A percentile compares a stretch with the other conserved stretches of the same genome.
phyloP scores from a whole-genome alignment of 1,284 basidiomycete species.

The Caloboletus inedulis region DNA sequence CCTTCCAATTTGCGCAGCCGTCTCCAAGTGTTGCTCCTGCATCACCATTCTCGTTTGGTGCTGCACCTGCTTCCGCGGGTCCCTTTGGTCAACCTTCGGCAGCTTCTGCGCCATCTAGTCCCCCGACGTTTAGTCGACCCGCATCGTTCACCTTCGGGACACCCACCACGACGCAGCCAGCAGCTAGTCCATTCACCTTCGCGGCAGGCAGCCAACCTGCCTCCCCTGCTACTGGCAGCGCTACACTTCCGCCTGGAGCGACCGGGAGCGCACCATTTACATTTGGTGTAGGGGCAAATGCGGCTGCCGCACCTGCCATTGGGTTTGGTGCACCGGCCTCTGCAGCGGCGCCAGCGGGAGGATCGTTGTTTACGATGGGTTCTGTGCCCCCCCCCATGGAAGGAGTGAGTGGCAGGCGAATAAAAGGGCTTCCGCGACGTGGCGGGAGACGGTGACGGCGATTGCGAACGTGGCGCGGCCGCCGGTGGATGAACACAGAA shows the following conservation, averaged over 20 bases:
- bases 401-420: conserved; percentile 39
- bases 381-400: conserved; percentile 41
- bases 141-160: conserved; percentile 39
- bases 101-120: conserved; percentile 52
- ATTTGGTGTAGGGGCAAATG: conserved; percentile 28
- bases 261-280: conserved; percentile 41
- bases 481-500: conserved; percentile 12
- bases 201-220: conserved; percentile 46
- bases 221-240: conserved; percentile 48
- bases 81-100: conserved; percentile 44
- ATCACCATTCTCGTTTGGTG: conserved; percentile 48
- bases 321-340: conserved; percentile 41
- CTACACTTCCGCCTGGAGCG: conserved; percentile 38
- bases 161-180: conserved; percentile 30
- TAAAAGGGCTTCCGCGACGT: conserved; percentile 53
- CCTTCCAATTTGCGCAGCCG: conserved; percentile 46
- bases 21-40: conserved; percentile 36
- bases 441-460: conserved; percentile 28
- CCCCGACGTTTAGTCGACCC: conserved; percentile 43
- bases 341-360: conserved; percentile 34
- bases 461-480: conserved; percentile 13
- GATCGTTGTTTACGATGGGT: conserved; percentile 56
- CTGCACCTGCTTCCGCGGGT: conserved; percentile 34
- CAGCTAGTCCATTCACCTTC: conserved; percentile 29
- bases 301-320: conserved; percentile 36